Percentiles rank a stretch among this genome's conserved stretches.
phyloP scores from a whole-genome alignment of 1,284 basidiomycete species.

The Lentinula novae-zelandiae region DNA sequence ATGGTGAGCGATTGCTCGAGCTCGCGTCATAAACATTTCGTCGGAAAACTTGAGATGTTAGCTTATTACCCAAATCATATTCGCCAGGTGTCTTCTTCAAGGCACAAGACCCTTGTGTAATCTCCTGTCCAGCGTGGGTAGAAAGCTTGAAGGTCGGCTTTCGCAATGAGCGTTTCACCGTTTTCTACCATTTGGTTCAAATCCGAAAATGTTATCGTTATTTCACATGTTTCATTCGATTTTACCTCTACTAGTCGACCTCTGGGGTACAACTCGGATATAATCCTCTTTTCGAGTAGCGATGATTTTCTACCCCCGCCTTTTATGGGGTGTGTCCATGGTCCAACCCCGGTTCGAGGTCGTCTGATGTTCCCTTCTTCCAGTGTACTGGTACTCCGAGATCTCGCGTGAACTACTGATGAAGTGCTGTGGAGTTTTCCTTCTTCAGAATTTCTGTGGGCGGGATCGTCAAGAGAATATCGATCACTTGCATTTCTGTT shows the following conservation, averaged over 20 bases:
- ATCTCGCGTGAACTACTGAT: background rate
- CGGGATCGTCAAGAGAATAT: background rate
- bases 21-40: too few species aligned
- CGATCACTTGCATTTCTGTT: background rate
- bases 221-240: background rate
- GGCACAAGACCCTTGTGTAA: background rate
- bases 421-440: background rate
- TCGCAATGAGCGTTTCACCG: background rate
- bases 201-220: background rate
- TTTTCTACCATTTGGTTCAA: background rate
- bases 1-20: too few species aligned
- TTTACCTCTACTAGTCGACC: background rate
- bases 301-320: too few species aligned
- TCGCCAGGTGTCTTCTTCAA: too few species aligned
- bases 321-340: too few species aligned
- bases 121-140: background rate
- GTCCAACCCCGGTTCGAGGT: too few species aligned
- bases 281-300: too few species aligned
- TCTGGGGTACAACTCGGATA: background rate
- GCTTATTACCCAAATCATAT: too few species aligned
- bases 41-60: too few species aligned
- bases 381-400: background rate
- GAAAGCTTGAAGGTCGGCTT: background rate
- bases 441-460: too few species aligned
- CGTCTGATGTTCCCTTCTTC: too few species aligned